Percentiles rank a stretch among this genome's conserved stretches.
phyloP scores from a whole-genome alignment of 768 basidiomycete species.

The Sistotremastrum niveocremeum region DNA sequence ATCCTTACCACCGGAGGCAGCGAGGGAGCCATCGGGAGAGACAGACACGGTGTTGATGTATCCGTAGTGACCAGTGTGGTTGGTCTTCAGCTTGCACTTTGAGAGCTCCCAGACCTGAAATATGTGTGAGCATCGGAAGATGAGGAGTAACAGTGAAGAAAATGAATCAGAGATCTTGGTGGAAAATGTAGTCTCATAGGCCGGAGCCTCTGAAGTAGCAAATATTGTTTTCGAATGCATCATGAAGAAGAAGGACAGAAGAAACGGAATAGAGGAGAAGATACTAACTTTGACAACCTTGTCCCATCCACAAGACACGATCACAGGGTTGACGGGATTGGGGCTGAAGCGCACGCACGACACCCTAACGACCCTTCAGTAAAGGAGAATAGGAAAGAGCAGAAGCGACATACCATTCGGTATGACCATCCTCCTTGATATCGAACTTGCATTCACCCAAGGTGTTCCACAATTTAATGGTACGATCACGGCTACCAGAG shows the following conservation, averaged over 20 bases:
- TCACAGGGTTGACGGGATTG: conserved; percentile 93
- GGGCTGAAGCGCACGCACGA: conserved; percentile 99
- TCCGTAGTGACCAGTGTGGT: conserved; percentile 98
- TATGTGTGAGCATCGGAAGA: conserved; percentile 9
- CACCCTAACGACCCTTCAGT: conserved; percentile 43
- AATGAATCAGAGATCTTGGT: conserved; percentile 67
- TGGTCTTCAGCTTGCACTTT: conserved; percentile 99
- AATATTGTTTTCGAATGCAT: conserved; percentile 34
- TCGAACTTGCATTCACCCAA: conserved; percentile 99
- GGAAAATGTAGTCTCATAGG: conserved; percentile 69
- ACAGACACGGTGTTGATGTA: conserved; percentile 99
- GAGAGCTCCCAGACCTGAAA: conserved; percentile 96
- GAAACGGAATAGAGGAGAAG: not conserved
- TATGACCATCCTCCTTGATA: conserved; percentile 97
- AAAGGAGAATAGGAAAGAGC: conserved; percentile 4
- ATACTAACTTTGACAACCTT: conserved; percentile 93
- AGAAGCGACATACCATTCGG: conserved; percentile 58
- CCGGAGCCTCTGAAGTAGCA: conserved; percentile 74
- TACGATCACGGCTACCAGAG: conserved; percentile 90
- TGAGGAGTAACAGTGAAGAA: conserved; percentile 5
- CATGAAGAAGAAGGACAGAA: not conserved
- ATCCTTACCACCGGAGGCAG: conserved; percentile 98
- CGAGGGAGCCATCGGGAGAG: conserved; percentile 96
- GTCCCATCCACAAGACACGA: conserved; percentile 99
- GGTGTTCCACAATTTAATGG: conserved; percentile 99